Conservation (phyloP, 208 protist species). For the Trypanosoma melophagium region DNA sequence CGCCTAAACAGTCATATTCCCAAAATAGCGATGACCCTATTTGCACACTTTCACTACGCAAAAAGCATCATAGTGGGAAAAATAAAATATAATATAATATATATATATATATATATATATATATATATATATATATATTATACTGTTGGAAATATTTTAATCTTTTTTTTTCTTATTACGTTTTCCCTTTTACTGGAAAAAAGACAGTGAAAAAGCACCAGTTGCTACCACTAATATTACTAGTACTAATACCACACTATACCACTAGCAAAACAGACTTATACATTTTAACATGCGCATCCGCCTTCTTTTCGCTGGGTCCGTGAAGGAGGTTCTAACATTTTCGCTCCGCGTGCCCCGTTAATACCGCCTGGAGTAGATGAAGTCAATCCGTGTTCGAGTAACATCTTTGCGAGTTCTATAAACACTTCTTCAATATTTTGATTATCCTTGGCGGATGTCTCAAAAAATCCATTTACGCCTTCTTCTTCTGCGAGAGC, state of each 20-base stretch:
- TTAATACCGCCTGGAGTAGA: slow-evolving; percentile 13
- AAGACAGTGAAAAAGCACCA: too few species aligned
- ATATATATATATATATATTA: too few species aligned
- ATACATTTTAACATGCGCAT: slow-evolving; percentile 31
- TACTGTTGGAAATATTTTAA: too few species aligned
- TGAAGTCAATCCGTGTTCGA: slow-evolving; percentile 82
- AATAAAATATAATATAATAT: too few species aligned
- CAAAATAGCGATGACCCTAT: too few species aligned
- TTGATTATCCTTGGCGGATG: slow-evolving; percentile 83
- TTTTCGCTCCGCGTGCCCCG: slow-evolving; percentile 22
- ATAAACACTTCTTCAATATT: slow-evolving; percentile 89
- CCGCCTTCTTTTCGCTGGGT: slow-evolving; percentile 27
- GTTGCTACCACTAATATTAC: not conserved
- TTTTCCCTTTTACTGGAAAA: slow-evolving; percentile 1
- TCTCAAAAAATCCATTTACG: slow-evolving; percentile 81
- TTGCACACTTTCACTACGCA: too few species aligned
- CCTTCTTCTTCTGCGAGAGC: slow-evolving; percentile 70
- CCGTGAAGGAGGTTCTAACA: slow-evolving; percentile 33
- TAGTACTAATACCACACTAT: not conserved
- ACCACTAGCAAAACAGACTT: slow-evolving; percentile 5
- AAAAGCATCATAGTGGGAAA: too few species aligned
- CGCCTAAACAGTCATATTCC: too few species aligned
- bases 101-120: too few species aligned
- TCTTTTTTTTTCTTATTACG: not conserved
- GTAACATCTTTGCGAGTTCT: slow-evolving; percentile 90